Evolutionary conservation across 192 early-diverging fungal species (phyloP), one percentile per base, ranked within the genome.

Genomic region (Gamsiella multidivaricata): DNA sequence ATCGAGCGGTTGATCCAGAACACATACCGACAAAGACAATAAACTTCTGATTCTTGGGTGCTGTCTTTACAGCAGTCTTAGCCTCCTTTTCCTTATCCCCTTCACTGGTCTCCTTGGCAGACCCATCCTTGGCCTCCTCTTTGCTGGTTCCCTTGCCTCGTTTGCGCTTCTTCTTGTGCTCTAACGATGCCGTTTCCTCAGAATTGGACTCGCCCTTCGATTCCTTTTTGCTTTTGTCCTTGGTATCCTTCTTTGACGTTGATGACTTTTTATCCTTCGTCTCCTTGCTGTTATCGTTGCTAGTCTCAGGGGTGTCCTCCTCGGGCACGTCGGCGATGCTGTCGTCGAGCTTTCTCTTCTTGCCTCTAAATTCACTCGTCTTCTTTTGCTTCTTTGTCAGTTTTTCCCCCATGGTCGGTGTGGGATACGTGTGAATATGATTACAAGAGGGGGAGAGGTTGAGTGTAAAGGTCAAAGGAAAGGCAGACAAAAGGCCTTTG

Each of bases 301-400:
- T 18, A 14, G 47, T 50, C 52, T 70, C 55, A 41, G 23, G 20
- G 9, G 45, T 58, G 15, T 71, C 56, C 14, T 84, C 80, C 18
- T 74, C 75, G 14, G 66, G 68, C 10, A 75, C 66, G 26, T 76
- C 70, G 22, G 65, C 26, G 26, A 83, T 80, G 22, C 69, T 64
- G 29, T 70, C 63, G 32, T 74, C 73, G 3, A 59, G 64, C 45
- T 84, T 82, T 63, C 81, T 84, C 67, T 80, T 68, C 71, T 84
- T 86, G 22, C 58, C 69, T 34, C 81, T 80, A 54, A 86, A 86
- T 34, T 80, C 79, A 25, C 31, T 58, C 0, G 85, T 64, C 73
- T 86, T 86, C 70, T 84, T 69, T 54, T 86, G 83, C 42, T 79
- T 76, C 47, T 86, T 86, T 34, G 81, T 81, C 42, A 83, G 67